Evolutionary conservation across 306 rosid genomes (phyloP).

Genomic region (Ceratonia siliqua): DNA sequence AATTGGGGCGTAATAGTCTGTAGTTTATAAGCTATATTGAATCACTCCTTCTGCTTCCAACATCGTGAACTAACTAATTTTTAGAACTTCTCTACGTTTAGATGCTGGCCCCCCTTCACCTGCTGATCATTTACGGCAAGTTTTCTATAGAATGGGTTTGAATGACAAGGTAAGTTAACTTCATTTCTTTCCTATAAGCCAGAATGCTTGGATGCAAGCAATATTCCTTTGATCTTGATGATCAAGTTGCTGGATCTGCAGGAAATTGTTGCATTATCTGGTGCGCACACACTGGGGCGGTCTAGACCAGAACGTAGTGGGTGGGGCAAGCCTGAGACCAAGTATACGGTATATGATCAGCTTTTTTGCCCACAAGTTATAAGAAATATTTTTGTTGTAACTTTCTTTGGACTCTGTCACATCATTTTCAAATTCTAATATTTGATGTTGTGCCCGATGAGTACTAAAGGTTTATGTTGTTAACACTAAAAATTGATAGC

Average conservation of each 20-base stretch:
- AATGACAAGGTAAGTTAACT: conserved; percentile 84
- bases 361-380: neutral
- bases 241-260: conserved; percentile 44
- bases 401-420: conserved; percentile 3
- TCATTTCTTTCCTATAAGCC: conserved; percentile 21
- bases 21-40: neutral
- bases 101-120: conserved; percentile 99
- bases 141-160: conserved; percentile 95
- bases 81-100: conserved; percentile 39
- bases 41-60: conserved; percentile 8
- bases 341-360: conserved; percentile 68
- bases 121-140: conserved; percentile 85
- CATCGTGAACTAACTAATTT: conserved; percentile 4
- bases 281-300: conserved; percentile 97
- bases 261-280: conserved; percentile 97
- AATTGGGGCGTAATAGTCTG: neutral
- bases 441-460: neutral
- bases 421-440: conserved; percentile 8
- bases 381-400: neutral
- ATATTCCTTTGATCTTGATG: conserved; percentile 33
- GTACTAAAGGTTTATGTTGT: neutral
- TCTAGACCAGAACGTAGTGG: conserved; percentile 98
- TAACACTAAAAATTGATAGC: neutral
- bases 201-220: neutral
- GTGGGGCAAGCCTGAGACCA: conserved; percentile 97